Evolutionary conservation across 768 basidiomycete genomes (phyloP).

Genomic region (Podaxis sp.): DNA sequence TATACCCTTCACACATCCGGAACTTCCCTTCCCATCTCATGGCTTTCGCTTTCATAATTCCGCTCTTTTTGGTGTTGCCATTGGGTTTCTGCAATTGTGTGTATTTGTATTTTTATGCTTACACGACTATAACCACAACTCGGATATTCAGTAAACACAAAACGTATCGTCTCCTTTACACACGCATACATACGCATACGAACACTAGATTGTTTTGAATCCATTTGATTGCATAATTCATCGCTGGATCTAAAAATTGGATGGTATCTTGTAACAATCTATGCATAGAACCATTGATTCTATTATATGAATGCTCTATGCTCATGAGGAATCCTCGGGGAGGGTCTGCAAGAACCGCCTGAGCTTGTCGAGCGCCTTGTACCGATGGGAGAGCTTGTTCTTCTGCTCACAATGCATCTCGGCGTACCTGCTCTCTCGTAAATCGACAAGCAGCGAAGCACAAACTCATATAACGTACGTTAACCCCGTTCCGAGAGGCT

Average conservation of each 20-base stretch:
- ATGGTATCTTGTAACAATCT: neutral
- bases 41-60: neutral
- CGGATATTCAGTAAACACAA: neutral
- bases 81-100: neutral
- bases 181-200: neutral
- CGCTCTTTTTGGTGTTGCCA: neutral
- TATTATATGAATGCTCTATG: neutral
- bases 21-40: neutral
- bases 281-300: neutral
- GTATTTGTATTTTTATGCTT: neutral
- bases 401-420: conserved; percentile 73
- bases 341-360: conserved; percentile 44
- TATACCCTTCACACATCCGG: neutral
- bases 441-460: neutral
- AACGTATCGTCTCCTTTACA: neutral
- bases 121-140: conserved; percentile 2
- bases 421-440: conserved; percentile 52
- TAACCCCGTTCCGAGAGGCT: conserved; percentile 69
- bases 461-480: conserved; percentile 58
- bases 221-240: neutral
- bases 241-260: neutral
- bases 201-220: neutral
- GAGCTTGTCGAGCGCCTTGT: conserved; percentile 71
- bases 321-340: neutral
- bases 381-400: conserved; percentile 73